Evolutionary conservation across 495 filamentous ascomycete species (phyloP).

Genomic region (Neurospora intermedia): DNA sequence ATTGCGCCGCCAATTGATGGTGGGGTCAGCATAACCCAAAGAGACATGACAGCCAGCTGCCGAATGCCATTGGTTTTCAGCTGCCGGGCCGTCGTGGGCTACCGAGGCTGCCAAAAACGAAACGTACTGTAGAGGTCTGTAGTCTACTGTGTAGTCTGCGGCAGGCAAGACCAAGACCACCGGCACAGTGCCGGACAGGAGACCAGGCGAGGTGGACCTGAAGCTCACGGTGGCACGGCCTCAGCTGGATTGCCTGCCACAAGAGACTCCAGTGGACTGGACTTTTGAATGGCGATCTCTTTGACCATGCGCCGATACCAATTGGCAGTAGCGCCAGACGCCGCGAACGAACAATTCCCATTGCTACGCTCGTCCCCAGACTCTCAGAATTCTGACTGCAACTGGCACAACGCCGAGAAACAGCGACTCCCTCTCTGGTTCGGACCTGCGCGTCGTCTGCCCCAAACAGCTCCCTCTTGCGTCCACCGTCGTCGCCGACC

Average conservation of each 20-base stretch:
- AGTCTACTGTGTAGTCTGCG: too few relatives aligned
- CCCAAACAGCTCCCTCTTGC: background rate
- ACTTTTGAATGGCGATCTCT: background rate
- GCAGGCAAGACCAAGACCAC: background rate
- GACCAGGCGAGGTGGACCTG: background rate
- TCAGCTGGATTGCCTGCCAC: background rate
- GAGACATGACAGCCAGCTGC: background rate
- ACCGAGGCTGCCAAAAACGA: background rate
- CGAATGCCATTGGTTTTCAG: background rate
- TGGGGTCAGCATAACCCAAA: background rate
- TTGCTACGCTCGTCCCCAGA: background rate
- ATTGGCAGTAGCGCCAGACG: background rate
- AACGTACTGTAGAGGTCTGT: background rate
- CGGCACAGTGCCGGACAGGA: background rate
- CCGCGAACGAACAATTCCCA: background rate
- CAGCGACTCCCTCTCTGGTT: background rate
- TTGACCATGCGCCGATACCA: background rate
- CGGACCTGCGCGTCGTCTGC: background rate
- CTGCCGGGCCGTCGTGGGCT: background rate
- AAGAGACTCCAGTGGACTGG: background rate
- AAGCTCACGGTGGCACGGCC: background rate
- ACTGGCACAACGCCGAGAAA: background rate
- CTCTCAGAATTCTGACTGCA: background rate
- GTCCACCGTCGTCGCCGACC: background rate
- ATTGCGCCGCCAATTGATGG: background rate